phyloP scores from a whole-genome alignment of 306 rosid species.

The Rosa persica region DNA sequence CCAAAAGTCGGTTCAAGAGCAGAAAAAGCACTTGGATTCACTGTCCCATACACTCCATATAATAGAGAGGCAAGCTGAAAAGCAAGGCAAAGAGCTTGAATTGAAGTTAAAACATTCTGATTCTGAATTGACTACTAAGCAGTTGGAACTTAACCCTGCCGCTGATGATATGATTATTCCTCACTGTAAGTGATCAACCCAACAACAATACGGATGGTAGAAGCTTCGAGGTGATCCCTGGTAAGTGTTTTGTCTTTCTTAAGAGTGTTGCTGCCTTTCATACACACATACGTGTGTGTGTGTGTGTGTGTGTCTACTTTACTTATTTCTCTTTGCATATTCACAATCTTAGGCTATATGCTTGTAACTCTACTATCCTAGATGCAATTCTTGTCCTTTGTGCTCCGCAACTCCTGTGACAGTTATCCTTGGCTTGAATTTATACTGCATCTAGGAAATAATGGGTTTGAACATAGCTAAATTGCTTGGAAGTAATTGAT shows the following conservation, averaged over 20 bases:
- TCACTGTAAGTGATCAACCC: neutral
- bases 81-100: slow-evolving; percentile 19
- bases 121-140: slow-evolving; percentile 23
- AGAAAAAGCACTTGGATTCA: slow-evolving; percentile 7
- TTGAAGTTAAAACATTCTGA: slow-evolving; percentile 19
- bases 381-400: neutral
- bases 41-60: slow-evolving; percentile 20
- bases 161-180: neutral
- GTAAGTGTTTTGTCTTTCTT: neutral
- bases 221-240: slow-evolving; percentile 11
- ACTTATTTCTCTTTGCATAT: slow-evolving; percentile 1
- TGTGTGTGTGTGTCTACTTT: neutral
- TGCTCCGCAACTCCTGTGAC: neutral
- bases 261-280: neutral
- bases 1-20: neutral
- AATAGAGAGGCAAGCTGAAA: slow-evolving; percentile 24
- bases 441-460: neutral
- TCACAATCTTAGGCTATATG: slow-evolving; percentile 13
- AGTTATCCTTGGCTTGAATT: neutral
- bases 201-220: neutral
- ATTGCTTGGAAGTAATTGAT: neutral
- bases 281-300: neutral
- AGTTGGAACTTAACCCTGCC: neutral
- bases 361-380: neutral
- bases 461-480: neutral